phyloP scores from a whole-genome alignment of 768 basidiomycete genomes.

The Amanita jacksonii region DNA sequence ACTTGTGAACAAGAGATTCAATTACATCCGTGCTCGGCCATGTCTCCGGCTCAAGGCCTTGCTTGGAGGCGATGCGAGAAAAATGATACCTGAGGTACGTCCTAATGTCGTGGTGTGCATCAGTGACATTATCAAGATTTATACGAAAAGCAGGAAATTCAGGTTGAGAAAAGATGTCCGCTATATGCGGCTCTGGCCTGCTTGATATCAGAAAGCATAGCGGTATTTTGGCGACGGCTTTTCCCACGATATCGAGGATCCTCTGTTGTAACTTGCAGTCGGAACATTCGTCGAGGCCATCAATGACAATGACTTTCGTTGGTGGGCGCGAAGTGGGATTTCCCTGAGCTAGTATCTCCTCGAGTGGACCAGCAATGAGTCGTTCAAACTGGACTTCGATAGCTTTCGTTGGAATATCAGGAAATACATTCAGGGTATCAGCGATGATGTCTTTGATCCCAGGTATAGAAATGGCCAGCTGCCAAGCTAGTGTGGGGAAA shows the following conservation, averaged over 20 bases:
- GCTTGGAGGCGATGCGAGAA: slow-evolving; percentile 1
- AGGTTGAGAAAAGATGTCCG: not conserved
- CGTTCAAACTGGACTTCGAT: no score
- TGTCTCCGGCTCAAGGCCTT: slow-evolving; percentile 7
- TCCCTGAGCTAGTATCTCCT: not conserved
- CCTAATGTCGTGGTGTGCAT: slow-evolving; percentile 13
- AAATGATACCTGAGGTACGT: slow-evolving; percentile 12
- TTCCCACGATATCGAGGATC: no score
- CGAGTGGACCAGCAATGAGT: no score
- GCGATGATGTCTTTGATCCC: no score
- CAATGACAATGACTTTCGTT: no score
- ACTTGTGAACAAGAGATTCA: no score
- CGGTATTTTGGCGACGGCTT: not conserved
- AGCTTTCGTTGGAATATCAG: no score
- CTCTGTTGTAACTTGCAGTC: no score
- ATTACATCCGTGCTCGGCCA: no score
- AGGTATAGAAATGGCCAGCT: not conserved
- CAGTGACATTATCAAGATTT: not conserved
- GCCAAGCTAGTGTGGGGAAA: not conserved
- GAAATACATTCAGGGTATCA: no score
- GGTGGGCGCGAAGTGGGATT: not conserved
- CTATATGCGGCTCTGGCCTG: not conserved
- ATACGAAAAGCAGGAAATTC: no score
- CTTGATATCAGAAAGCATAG: not conserved
- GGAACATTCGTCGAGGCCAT: no score